These are phyloP conservation scores for Ogataea salicorniae DNA, from an alignment of 805 yeast genomes.

Conservation along the genomic window DNA sequence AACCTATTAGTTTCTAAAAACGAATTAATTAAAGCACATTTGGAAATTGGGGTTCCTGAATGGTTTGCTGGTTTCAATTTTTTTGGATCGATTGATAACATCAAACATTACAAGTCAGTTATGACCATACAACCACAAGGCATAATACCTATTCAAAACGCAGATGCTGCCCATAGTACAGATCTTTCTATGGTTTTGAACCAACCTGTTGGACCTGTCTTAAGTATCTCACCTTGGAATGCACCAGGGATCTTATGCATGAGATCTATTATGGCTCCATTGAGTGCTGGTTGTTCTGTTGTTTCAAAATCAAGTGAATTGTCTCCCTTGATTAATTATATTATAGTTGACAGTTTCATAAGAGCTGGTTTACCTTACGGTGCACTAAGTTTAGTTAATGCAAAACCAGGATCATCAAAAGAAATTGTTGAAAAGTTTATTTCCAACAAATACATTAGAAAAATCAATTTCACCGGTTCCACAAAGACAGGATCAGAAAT, in stretches of 20 bases:
- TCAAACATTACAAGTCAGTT: conserved; percentile 27
- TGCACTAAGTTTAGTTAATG: conserved; percentile 33
- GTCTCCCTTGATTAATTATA: conserved; percentile 31
- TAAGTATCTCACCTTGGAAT: conserved; percentile 46
- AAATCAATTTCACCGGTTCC: conserved; percentile 44
- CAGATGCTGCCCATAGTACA: neutral
- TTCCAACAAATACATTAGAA: conserved; percentile 26
- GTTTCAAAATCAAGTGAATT: conserved; percentile 37
- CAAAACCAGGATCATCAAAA: conserved; percentile 24
- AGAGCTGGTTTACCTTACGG: conserved; percentile 36
- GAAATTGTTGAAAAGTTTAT: conserved; percentile 26
- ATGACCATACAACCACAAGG: conserved; percentile 18
- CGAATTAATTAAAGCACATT: conserved; percentile 21
- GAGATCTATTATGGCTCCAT: conserved; percentile 38
- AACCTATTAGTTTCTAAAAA: conserved; percentile 9
- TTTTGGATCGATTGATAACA: conserved; percentile 25
- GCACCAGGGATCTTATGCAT: conserved; percentile 39
- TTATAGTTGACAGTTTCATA: conserved; percentile 30
- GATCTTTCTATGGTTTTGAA: conserved; percentile 25
- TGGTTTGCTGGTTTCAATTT: conserved; percentile 36
- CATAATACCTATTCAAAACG: conserved; percentile 17
- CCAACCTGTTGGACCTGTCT: conserved; percentile 41
- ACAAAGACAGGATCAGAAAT: conserved; percentile 34
- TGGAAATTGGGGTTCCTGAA: conserved; percentile 31
- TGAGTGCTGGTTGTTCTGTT: conserved; percentile 47